Base-by-base conservation (phyloP, 2,329 filamentous ascomycete species). In the Plenodomus tracheiphilus region DNA sequence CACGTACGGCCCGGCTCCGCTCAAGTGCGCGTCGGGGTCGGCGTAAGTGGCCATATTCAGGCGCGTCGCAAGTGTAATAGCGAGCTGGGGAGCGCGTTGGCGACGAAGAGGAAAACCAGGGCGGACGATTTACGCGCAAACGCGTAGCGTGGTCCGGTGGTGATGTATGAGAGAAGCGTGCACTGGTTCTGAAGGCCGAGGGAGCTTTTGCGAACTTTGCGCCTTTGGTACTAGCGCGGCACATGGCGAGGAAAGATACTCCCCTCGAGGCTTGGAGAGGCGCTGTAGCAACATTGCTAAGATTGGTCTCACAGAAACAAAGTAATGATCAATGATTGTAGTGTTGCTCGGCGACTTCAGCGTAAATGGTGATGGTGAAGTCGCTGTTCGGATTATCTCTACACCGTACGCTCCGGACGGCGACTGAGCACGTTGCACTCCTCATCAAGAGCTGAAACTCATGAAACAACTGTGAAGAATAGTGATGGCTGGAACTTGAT, bases 11-110 rank as follows among this genome's bases (percentile, higher is more conserved):
- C 64, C 65, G 20, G 66, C 59, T 49, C 62, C 67, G 42, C 65
- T 62, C 57, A 70, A 64, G 39, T 70, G 66, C 54, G 62, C 58
- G 49, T 69, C 65, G 36, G 68, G 59, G 32, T 72, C 69, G 45
- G 61, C 59, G 49, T 73, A 73, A 44, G 45, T 59, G 35, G 69
- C 58, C 69, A 71, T 72, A 7, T 32, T 46, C 41, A 34, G 40
- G 28, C 41, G 57, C 41, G 55, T 57, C 54, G 61, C 57, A 36
- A 34, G 37, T 39, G 50, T 16, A 32, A 32, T 15, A 32, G 15
- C 11, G 28, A 15, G 11, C 15, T 7, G 4, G 11, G 11, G 28
- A 11, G 7, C 28, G 28, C 28, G 28, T 11, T 7, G 7, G 4
- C 6, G 13, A 15, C 13, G 41, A 22, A 40, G 41, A 46, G 40